These are phyloP conservation scores for Apiotrichum gamsii DNA, from an alignment of 1,284 basidiomycete species.

Conservation along the genomic window DNA sequence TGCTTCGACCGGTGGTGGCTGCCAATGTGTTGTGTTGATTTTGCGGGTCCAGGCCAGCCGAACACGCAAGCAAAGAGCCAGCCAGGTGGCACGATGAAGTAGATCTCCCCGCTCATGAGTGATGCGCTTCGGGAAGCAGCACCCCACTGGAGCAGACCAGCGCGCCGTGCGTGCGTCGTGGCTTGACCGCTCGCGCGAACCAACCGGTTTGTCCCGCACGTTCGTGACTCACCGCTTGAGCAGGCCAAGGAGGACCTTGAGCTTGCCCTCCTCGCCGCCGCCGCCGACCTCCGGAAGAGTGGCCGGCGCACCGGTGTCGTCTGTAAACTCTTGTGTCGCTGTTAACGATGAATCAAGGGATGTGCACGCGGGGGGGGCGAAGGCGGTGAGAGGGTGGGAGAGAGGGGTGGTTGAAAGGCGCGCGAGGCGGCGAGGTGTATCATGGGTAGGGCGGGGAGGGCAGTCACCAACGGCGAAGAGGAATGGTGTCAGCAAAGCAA, in stretches of 20 bases:
- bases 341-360: no score
- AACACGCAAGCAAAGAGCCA: no score
- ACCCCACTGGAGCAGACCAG: no score
- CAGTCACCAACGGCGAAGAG: background rate
- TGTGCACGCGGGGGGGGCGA: background rate
- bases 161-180: no score
- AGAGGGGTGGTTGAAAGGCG: background rate
- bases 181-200: background rate
- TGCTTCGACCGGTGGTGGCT: no score
- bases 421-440: background rate
- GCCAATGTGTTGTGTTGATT: no score
- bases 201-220: background rate
- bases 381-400: background rate
- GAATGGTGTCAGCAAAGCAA: background rate
- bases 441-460: background rate
- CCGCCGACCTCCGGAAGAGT: conserved; percentile 69
- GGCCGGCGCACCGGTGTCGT: conserved; percentile 48
- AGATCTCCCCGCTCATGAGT: no score
- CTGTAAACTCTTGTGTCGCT: conserved; percentile 35
- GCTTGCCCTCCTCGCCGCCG: conserved; percentile 74
- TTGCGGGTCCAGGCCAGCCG: no score
- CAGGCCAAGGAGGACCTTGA: conserved; percentile 81
- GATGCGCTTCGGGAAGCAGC: no score
- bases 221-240: conserved; percentile 68
- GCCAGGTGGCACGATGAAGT: no score